These are phyloP conservation scores for Neoboletus subvelutipes DNA, from an alignment of 768 basidiomycete species.

Conservation along the genomic window DNA sequence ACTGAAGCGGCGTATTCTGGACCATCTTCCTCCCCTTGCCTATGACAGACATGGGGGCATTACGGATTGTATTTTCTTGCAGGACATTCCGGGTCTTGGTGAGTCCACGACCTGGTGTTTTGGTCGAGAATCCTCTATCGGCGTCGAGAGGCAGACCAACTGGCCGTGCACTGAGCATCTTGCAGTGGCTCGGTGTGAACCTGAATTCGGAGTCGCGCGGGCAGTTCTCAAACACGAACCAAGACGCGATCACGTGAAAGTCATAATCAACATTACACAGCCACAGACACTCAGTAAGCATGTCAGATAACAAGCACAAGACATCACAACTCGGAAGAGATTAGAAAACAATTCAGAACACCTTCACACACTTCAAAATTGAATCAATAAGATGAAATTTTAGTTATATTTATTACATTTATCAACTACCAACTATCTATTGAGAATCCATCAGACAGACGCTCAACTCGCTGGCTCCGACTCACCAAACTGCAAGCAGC, in stretches of 20 bases:
- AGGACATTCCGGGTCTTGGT: conserved; percentile 38
- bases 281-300: background rate
- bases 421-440: background rate
- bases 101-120: conserved; percentile 56
- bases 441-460: conserved; percentile 61
- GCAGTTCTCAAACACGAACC: conserved; percentile 16
- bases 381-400: too few relatives aligned
- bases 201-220: background rate
- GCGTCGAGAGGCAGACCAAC: conserved; percentile 27
- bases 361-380: too few relatives aligned
- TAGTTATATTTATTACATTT: too few relatives aligned
- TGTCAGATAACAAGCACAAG: too few relatives aligned
- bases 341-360: too few relatives aligned
- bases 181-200: conserved; percentile 10
- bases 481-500: conserved; percentile 27
- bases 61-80: conserved; percentile 51
- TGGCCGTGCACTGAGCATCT: conserved; percentile 31
- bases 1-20: conserved; percentile 37
- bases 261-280: background rate
- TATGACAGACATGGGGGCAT: conserved; percentile 41
- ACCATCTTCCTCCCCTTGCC: conserved; percentile 44
- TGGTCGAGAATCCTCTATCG: conserved; percentile 32
- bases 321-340: too few relatives aligned
- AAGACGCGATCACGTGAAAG: conserved; percentile 29
- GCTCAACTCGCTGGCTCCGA: conserved; percentile 52